A percentile compares a stretch with the other conserved stretches of the same genome.
phyloP scores from a whole-genome alignment of 2,329 filamentous ascomycete species.

The Monascus ruber region DNA sequence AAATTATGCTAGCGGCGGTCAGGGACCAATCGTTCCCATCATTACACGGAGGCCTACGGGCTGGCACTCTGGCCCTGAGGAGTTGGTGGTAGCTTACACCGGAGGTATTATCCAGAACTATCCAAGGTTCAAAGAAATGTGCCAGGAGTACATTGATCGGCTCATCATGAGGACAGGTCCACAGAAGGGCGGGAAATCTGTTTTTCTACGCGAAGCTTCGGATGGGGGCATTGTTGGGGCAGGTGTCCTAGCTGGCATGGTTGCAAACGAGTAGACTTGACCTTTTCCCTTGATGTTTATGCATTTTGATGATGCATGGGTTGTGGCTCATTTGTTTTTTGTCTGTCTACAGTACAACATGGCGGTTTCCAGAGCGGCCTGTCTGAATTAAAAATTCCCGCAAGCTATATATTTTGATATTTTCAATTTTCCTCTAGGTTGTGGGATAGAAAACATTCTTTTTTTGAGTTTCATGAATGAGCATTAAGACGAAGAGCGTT shows the following conservation, averaged over 20 bases:
- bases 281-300: no score
- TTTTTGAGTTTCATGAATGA: no score
- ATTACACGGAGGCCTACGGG: conserved; percentile 23
- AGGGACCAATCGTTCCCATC: conserved; percentile 26
- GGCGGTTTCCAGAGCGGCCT: no score
- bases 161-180: conserved; percentile 37
- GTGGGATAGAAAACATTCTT: no score
- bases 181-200: conserved; percentile 36
- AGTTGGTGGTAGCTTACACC: conserved; percentile 67
- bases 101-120: conserved; percentile 73
- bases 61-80: conserved; percentile 39
- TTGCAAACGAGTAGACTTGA: conserved; percentile 14
- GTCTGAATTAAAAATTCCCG: no score
- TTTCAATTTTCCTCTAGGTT: no score
- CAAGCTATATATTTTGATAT: no score
- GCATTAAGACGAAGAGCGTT: no score
- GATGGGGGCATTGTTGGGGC: conserved; percentile 47
- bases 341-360: no score
- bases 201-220: conserved; percentile 41
- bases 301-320: no score
- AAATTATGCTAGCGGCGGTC: conserved; percentile 3
- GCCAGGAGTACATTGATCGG: conserved; percentile 55
- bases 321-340: no score
- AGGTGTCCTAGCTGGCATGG: conserved; percentile 43
- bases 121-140: conserved; percentile 59